These are phyloP conservation scores for Daldinia grandis DNA, from an alignment of 495 filamentous ascomycete genomes.

Conservation along the genomic window DNA sequence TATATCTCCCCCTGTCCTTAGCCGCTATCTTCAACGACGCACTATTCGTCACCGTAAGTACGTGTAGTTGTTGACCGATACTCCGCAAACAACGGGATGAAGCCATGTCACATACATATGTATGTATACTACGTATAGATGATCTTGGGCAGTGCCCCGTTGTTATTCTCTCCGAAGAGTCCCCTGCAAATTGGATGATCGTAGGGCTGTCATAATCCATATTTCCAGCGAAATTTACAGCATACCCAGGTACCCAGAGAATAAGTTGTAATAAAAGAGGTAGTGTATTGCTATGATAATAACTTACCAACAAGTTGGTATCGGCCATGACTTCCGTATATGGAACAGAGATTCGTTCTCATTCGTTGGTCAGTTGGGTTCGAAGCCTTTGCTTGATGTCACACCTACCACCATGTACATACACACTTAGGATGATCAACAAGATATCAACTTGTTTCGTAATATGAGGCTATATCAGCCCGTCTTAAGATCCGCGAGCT, in stretches of 20 bases:
- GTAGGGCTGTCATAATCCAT: slow-evolving; percentile 14
- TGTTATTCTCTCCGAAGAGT: neutral
- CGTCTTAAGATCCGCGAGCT: slow-evolving; percentile 31
- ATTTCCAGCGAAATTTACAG: neutral
- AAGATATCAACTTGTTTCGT: slow-evolving; percentile 25
- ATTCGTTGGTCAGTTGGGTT: slow-evolving; percentile 17
- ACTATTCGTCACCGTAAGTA: slow-evolving; percentile 19
- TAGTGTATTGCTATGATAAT: slow-evolving; percentile 4
- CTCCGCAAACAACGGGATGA: slow-evolving; percentile 10
- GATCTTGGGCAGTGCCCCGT: neutral
- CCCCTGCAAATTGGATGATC: slow-evolving; percentile 4
- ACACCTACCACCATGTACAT: too few species aligned
- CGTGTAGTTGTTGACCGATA: slow-evolving; percentile 12
- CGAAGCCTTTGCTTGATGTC: slow-evolving; percentile 30
- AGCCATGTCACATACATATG: slow-evolving; percentile 5
- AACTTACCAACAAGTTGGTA: slow-evolving; percentile 14
- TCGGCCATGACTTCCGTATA: slow-evolving; percentile 33
- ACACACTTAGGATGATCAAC: slow-evolving; percentile 29
- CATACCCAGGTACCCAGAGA: slow-evolving; percentile 3
- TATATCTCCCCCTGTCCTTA: slow-evolving; percentile 36
- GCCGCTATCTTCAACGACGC: slow-evolving; percentile 10
- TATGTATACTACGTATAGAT: neutral
- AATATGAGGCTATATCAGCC: slow-evolving; percentile 29
- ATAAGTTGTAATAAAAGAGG: slow-evolving; percentile 18
- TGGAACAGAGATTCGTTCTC: slow-evolving; percentile 16